phyloP scores from a whole-genome alignment of 495 filamentous ascomycete species.

The Aspergillus saccharolyticus region DNA sequence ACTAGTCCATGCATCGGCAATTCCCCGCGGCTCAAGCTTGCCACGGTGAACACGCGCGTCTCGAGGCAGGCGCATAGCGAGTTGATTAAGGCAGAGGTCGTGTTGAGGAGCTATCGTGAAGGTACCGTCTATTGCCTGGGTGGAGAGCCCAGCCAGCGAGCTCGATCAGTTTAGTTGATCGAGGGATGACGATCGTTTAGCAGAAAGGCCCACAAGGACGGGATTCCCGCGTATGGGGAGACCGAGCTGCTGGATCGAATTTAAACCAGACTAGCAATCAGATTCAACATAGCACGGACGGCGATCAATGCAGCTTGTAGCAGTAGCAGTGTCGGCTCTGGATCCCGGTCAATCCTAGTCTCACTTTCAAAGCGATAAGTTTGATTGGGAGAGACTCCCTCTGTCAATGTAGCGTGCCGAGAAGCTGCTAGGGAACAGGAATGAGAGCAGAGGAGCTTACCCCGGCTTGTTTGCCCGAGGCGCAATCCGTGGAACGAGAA shows the following conservation, averaged over 20 bases:
- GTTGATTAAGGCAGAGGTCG: conserved; percentile 3
- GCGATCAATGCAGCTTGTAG: neutral
- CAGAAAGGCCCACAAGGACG: conserved; percentile 27
- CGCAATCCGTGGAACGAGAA: conserved; percentile 8
- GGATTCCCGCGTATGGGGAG: conserved; percentile 26
- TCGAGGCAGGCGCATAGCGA: conserved; percentile 6
- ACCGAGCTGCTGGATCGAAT: conserved; percentile 17
- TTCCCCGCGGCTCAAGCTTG: conserved; percentile 8
- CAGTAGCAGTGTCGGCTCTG: neutral
- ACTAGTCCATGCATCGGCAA: conserved; percentile 10
- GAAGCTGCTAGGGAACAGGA: neutral
- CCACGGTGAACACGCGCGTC: conserved; percentile 8
- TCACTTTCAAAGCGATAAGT: neutral
- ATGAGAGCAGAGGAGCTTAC: neutral
- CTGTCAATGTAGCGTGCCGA: neutral
- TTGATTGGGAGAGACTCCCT: neutral
- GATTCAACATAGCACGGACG: neutral
- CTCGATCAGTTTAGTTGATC: conserved; percentile 24
- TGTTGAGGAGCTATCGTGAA: conserved; percentile 17
- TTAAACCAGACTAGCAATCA: neutral
- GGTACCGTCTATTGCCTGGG: conserved; percentile 6
- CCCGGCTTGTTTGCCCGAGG: conserved; percentile 5
- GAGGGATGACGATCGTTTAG: conserved; percentile 22
- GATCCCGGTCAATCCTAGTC: neutral
- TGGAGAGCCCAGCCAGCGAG: conserved; percentile 21